Percentiles rank a stretch among this genome's conserved stretches.
Evolutionary conservation across 495 filamentous ascomycete species (phyloP).

Genomic region (Penicillium riverlandense): DNA sequence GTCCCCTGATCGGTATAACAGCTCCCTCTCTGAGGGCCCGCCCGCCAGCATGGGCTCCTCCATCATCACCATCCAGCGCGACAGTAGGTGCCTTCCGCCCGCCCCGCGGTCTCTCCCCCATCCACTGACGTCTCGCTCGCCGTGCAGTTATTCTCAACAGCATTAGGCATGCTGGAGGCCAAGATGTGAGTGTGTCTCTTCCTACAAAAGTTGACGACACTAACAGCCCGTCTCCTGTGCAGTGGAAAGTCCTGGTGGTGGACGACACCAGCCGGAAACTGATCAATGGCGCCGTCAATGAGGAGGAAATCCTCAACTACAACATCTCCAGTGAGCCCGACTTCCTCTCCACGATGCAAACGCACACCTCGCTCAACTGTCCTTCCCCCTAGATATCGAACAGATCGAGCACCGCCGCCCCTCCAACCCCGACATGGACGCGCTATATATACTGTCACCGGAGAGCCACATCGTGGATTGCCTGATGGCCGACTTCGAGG

Average conservation of each 20-base stretch:
- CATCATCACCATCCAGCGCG: constrained; percentile 44
- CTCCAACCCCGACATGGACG: constrained; percentile 81
- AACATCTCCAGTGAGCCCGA: constrained; percentile 78
- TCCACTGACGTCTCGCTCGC: constrained; percentile 2
- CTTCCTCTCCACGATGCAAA: background rate
- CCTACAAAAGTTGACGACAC: background rate
- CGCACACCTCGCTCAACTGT: constrained; percentile 21
- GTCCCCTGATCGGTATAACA: too few species aligned
- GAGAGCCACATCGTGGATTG: constrained; percentile 85
- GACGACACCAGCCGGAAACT: constrained; percentile 74
- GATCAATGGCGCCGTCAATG: constrained; percentile 78
- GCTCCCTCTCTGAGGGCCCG: constrained; percentile 22
- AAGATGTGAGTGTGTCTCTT: constrained; percentile 42
- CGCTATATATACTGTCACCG: constrained; percentile 83
- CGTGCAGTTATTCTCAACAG: constrained; percentile 50
- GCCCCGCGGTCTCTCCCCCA: background rate
- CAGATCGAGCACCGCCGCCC: constrained; percentile 77
- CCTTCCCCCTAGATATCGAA: constrained; percentile 66
- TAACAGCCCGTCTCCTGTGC: background rate
- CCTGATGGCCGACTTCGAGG: constrained; percentile 83
- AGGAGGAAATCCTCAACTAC: constrained; percentile 91
- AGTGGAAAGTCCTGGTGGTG: constrained; percentile 96
- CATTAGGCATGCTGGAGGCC: constrained; percentile 49
- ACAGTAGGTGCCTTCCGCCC: constrained; percentile 29
- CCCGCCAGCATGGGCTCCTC: constrained; percentile 43